Evolutionary conservation across 2,329 filamentous ascomycete genomes (phyloP), one percentile per base, ranked within the genome.

Genomic region (Aspergillus fijiensis): DNA sequence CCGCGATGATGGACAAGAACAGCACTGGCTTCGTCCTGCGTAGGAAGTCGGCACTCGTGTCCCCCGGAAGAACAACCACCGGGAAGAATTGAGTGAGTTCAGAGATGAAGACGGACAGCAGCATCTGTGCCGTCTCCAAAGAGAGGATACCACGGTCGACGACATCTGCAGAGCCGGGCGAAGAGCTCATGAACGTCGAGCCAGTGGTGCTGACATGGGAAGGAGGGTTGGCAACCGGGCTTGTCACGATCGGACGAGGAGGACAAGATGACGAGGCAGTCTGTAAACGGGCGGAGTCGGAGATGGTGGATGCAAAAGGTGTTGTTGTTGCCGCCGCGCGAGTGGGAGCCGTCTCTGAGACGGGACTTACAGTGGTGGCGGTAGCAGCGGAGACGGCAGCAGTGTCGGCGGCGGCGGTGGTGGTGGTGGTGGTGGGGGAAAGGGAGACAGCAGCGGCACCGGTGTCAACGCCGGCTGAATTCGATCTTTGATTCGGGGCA

Each of bases 1-100:
- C 55, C 5, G 55, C 48, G 3, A 57, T 29, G 19, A 57, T 51
- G 16, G 55, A 57, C 23, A 57, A 49, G 19, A 57, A 57, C 7
- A 55, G 52, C 42, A 49, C n/a, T 29, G 52, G 52, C n/a, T 47
- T 55, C 25, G 52, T 35, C 27, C 42, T 48, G 52, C 52, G 52
- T 10, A 55, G 27, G 12, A 21, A 33, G 29, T 49, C 52, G 21
- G 25, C 39, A 49, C 21, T 19, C 9, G 52, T 55, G 27, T 33
- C 19, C 10, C 9, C n/a, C n/a, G 39, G 25, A 12, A 55, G 19
- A 9, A 55, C 52, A 12, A 55, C 42, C 39, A 55, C 27, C 4
- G 52, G 52, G 12, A 23, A 55, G 42, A 48, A 49, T 55, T 49
- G 52, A 5, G 45, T 49, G 4, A 48, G 52, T 6, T 55, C 52